Evolutionary conservation across 1,139 yeast genomes (phyloP), one percentile per base, ranked within the genome.

Genomic region (Citeromyces siamensis): DNA sequence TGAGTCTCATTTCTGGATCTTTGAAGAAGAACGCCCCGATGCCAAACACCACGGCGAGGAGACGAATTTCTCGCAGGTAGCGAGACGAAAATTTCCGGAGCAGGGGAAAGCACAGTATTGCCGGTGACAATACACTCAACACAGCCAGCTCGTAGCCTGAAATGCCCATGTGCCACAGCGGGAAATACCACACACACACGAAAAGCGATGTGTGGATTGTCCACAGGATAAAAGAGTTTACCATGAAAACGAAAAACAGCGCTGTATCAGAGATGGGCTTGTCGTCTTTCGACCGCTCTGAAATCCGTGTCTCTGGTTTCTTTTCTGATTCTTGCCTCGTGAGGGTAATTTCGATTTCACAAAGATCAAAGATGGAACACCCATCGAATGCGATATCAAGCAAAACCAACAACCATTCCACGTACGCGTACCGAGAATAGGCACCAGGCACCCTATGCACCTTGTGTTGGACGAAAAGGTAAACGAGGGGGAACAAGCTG

Each of bases 151-250:
- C 98, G 53, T 82, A 86, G 3, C 98, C 98, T 2, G 95, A 81
- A 40, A 90, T 79, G 6, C 97, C 97, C 97, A 90, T 86, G 53
- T 81, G 74, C 98, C 98, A 90, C 43, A 90, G 66, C 13, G 98
- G 98, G 66, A 90, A 90, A 60, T 83, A 85, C 98, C 98, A 90
- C 36, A 90, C 78, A 51, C 93, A 75, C 41, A 93, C 68, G 37
- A 86, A 81, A 43, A 90, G 62, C 0, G 95, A 72, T 2, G 97
- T 81, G 36, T 75, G 48, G 14, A 79, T 76, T 0, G 96, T 68
- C 95, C 96, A 90, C 53, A 83, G 83, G 40, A 84, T 66, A 52
- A 74, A 79, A 5, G 86, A 65, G 48, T 80, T 79, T 44, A 68
- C 48, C 16, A 62, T 52, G 49, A 75, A 71, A 27, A 67, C 55